Percentiles rank a stretch among this genome's conserved stretches.
These are phyloP conservation scores for Rusavskia elegans DNA, from an alignment of 495 filamentous ascomycete genomes.

Conservation along the genomic window DNA sequence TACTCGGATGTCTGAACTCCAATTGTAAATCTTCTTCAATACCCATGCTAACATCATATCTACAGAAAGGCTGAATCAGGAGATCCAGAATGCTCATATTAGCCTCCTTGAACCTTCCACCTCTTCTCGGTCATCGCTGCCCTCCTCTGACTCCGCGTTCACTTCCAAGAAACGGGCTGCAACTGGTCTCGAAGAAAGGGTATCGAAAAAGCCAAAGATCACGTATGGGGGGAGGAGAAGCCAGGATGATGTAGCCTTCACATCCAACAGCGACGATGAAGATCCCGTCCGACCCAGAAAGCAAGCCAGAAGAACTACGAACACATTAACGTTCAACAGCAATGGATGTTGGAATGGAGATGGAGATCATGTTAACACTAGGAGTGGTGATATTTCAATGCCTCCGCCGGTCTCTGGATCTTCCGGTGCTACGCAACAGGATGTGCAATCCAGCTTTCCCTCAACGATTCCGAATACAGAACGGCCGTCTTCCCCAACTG, in stretches of 20 bases:
- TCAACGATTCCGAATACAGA: not conserved
- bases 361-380: not conserved
- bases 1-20: not conserved
- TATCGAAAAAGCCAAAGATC: constrained; percentile 1
- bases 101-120: constrained; percentile 8
- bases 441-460: not conserved
- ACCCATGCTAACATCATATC: not conserved
- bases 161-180: constrained; percentile 4
- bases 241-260: not conserved
- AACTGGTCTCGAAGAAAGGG: constrained; percentile 1
- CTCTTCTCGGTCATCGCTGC: not conserved
- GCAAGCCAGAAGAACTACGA: not conserved
- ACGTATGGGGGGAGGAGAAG: constrained; percentile 2
- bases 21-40: not conserved
- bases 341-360: not conserved
- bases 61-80: constrained; percentile 10
- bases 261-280: not conserved
- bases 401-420: not conserved
- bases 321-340: no score
- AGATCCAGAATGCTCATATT: constrained; percentile 10
- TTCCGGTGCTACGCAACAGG: not conserved
- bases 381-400: not conserved
- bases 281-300: not conserved
- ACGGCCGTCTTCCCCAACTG: not conserved
- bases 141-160: not conserved